Conservation (phyloP, 2,329 filamentous ascomycete genomes). For the Fusarium graminum region DNA sequence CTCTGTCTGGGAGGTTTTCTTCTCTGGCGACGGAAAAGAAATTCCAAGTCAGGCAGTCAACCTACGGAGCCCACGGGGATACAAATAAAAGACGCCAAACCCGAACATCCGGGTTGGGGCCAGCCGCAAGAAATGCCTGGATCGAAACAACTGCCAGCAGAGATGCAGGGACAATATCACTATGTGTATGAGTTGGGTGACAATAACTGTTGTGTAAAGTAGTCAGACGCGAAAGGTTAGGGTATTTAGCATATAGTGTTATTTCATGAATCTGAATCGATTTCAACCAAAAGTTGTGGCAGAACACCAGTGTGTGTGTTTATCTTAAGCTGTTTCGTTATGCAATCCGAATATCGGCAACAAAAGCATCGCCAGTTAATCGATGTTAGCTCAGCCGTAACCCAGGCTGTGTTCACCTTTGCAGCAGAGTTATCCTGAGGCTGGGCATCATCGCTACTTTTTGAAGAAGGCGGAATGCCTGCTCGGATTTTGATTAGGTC, state of each 20-base stretch:
- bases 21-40: conserved; percentile 17
- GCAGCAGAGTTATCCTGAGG: neutral
- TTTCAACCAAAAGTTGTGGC: neutral
- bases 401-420: no score
- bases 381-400: no score
- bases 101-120: neutral
- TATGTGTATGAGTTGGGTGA: conserved; percentile 35
- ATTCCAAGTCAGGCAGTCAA: neutral
- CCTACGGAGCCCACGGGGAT: neutral
- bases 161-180: neutral
- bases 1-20: conserved; percentile 15
- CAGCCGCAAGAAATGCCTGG: neutral
- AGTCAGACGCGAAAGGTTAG: no score
- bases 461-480: neutral
- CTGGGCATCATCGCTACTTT: neutral
- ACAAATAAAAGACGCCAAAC: neutral
- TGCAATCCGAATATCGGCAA: no score
- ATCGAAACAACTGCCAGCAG: conserved; percentile 1
- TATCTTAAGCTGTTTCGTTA: no score
- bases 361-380: no score
- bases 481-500: neutral
- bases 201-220: no score
- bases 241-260: no score
- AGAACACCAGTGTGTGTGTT: no score
- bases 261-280: neutral